These are phyloP conservation scores for Hortaea sp. DNA, from an alignment of 2,329 filamentous ascomycete genomes.

Conservation along the genomic window DNA sequence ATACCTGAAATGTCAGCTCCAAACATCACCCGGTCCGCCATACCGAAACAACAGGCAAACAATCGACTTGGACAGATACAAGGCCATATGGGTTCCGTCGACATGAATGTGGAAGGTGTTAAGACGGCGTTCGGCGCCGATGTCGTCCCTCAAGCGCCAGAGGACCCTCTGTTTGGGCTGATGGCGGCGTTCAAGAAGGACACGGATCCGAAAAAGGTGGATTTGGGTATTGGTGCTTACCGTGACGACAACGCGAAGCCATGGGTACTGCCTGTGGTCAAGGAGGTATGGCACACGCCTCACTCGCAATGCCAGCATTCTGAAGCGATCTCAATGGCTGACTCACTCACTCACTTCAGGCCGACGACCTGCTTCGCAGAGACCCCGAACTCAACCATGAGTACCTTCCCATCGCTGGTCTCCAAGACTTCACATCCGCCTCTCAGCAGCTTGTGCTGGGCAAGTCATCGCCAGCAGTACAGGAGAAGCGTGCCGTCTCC, in stretches of 20 bases:
- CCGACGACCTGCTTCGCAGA: conserved; percentile 77
- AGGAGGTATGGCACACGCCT: conserved; percentile 56
- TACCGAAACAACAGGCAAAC: conserved; percentile 5
- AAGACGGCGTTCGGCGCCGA: conserved; percentile 15
- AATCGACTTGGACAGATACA: conserved; percentile 19
- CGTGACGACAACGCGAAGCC: conserved; percentile 91
- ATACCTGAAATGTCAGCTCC: neutral
- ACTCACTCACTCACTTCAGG: conserved; percentile 42
- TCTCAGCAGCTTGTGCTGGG: conserved; percentile 87
- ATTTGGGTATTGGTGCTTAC: conserved; percentile 92
- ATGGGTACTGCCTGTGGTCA: conserved; percentile 92
- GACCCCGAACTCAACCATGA: conserved; percentile 93
- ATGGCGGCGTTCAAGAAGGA: conserved; percentile 83
- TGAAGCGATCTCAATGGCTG: neutral
- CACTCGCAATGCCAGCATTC: neutral
- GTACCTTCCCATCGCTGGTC: conserved; percentile 91
- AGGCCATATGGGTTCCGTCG: conserved; percentile 15
- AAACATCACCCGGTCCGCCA: neutral
- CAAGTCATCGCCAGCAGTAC: conserved; percentile 65
- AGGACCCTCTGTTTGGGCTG: conserved; percentile 89
- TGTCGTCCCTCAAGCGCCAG: conserved; percentile 51
- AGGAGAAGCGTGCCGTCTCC: conserved; percentile 70
- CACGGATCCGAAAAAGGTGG: conserved; percentile 67
- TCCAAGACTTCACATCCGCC: conserved; percentile 75
- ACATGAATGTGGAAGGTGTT: conserved; percentile 1